Percentiles rank a stretch among this genome's conserved stretches.
These are phyloP conservation scores for Nasturtium officinale DNA, from an alignment of 345 rosid species.

Conservation along the genomic window DNA sequence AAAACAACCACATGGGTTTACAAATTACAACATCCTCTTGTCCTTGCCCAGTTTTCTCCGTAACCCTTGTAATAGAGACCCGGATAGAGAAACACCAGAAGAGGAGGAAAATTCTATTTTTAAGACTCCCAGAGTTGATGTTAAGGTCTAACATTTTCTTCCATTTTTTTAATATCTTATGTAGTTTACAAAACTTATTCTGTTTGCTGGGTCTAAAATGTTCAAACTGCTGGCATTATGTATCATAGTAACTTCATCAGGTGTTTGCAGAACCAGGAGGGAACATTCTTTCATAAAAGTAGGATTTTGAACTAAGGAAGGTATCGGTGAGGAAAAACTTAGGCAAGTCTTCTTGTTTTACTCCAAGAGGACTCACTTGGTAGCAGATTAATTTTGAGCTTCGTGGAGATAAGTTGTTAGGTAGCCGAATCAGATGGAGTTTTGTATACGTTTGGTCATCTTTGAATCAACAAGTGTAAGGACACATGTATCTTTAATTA, in stretches of 20 bases:
- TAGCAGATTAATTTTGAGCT: conserved; percentile 23
- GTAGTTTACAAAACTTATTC: background rate
- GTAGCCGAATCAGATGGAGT: too few species aligned
- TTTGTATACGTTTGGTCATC: conserved; percentile 3
- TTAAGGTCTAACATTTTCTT: background rate
- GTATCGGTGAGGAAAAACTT: conserved; percentile 10
- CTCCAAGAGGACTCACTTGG: conserved; percentile 22
- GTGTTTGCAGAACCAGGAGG: conserved; percentile 1
- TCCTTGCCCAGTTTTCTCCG: too few species aligned
- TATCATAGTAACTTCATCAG: background rate
- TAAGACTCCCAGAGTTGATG: background rate
- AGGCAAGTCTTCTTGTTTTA: conserved; percentile 39
- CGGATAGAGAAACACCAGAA: background rate
- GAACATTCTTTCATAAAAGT: background rate
- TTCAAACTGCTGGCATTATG: background rate
- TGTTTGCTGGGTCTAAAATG: background rate
- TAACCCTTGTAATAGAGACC: conserved; percentile 7
- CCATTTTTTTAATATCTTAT: background rate
- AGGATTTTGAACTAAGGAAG: conserved; percentile 11
- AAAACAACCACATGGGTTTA: background rate
- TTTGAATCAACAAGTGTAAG: conserved; percentile 10
- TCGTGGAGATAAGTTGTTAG: conserved; percentile 12
- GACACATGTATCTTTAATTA: conserved; percentile 28
- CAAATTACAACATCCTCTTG: too few species aligned
- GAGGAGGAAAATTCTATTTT: background rate